These are phyloP conservation scores for Pyricularia grisea DNA, from an alignment of 2,329 filamentous ascomycete genomes.

Conservation along the genomic window DNA sequence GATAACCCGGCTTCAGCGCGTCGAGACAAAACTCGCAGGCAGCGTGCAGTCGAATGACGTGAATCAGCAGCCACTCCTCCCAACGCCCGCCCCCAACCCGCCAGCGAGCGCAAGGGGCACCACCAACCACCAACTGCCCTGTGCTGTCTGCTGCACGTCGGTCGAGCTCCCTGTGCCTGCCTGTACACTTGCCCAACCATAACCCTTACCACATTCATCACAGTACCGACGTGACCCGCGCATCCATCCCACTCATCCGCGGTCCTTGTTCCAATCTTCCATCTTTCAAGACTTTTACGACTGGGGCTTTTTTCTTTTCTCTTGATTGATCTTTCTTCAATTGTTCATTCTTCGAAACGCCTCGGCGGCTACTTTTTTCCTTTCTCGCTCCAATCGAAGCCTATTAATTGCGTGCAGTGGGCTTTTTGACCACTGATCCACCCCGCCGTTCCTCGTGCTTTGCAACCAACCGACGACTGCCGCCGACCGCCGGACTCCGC, in stretches of 20 bases:
- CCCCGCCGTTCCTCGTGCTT: neutral
- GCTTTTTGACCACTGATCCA: neutral
- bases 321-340: neutral
- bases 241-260: neutral
- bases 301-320: neutral
- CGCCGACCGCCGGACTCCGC: neutral
- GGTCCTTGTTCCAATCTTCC: neutral
- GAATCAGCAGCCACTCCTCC: conserved; percentile 5
- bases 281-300: neutral
- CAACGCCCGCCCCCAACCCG: neutral
- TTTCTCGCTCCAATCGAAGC: neutral
- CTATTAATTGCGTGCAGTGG: neutral
- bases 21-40: neutral
- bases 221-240: neutral
- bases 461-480: neutral
- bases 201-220: neutral
- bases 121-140: neutral
- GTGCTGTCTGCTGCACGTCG: neutral
- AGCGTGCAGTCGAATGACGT: conserved; percentile 4
- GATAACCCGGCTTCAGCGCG: neutral
- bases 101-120: neutral
- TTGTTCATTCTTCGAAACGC: neutral
- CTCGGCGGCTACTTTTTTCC: neutral
- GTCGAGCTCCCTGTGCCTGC: neutral
- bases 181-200: neutral